These are phyloP conservation scores for Ricinus communis DNA, from an alignment of 345 rosid genomes.

Conservation along the genomic window DNA sequence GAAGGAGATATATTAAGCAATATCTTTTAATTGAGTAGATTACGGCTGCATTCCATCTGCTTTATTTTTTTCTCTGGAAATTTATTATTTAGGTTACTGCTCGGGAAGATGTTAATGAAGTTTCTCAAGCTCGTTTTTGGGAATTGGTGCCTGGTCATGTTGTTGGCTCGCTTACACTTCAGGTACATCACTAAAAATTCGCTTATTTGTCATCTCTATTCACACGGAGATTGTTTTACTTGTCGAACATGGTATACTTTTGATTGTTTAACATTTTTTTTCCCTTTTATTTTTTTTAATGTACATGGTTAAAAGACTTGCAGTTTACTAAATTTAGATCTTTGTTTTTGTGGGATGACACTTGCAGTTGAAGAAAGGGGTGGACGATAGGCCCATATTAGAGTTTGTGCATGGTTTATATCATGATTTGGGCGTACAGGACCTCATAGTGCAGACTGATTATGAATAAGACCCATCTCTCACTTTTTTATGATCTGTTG, in stretches of 20 bases:
- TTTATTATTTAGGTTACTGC: constrained; percentile 51
- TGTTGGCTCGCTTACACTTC: constrained; percentile 75
- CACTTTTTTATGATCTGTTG: not conserved
- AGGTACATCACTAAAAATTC: constrained; percentile 39
- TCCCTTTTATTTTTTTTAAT: not conserved
- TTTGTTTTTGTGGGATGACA: constrained; percentile 2
- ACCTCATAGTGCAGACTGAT: constrained; percentile 78
- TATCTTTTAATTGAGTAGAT: not conserved
- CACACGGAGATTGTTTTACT: not conserved
- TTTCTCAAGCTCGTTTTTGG: constrained; percentile 86
- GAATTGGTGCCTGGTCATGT: constrained; percentile 92
- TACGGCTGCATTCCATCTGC: too few species aligned
- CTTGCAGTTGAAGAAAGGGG: constrained; percentile 62
- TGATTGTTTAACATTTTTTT: too few species aligned
- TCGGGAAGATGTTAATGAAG: constrained; percentile 73
- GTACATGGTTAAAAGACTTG: not conserved
- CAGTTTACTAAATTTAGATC: not conserved
- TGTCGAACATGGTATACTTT: not conserved
- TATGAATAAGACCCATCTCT: constrained; percentile 11
- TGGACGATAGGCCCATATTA: constrained; percentile 54
- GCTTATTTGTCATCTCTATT: not conserved
- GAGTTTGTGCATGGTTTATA: constrained; percentile 63
- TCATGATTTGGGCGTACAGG: constrained; percentile 83
- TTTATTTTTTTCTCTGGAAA: not conserved
- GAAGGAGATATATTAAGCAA: not conserved